A percentile compares a stretch with the other conserved stretches of the same genome.
Evolutionary conservation across 768 basidiomycete genomes (phyloP).

Genomic region (Infundibulicybe gibba): DNA sequence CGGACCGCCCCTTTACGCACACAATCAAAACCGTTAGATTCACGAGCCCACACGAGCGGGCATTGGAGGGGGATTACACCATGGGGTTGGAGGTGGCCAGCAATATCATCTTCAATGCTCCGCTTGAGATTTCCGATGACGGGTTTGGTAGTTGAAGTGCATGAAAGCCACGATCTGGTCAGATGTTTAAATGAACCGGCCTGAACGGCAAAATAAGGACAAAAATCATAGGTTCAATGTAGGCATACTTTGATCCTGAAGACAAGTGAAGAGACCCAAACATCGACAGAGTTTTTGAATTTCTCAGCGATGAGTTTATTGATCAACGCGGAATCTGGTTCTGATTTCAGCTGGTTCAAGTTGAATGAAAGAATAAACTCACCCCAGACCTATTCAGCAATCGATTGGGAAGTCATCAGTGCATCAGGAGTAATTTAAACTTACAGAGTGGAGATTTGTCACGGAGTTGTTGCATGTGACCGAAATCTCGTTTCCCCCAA

Average conservation of each 20-base stretch:
- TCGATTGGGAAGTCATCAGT: too few relatives aligned
- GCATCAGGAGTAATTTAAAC: slow-evolving; percentile 2
- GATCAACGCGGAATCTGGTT: slow-evolving; percentile 38
- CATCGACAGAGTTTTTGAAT: slow-evolving; percentile 29
- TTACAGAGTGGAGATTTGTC: slow-evolving; percentile 42
- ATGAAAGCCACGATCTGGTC: slow-evolving; percentile 33
- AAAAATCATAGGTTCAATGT: neutral
- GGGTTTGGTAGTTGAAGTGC: slow-evolving; percentile 31
- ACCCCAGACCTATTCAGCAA: slow-evolving; percentile 30
- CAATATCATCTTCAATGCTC: slow-evolving; percentile 27
- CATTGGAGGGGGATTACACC: slow-evolving; percentile 35
- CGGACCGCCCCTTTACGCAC: slow-evolving; percentile 15
- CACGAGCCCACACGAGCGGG: slow-evolving; percentile 45
- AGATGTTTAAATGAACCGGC: slow-evolving; percentile 25
- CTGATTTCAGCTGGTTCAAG: too few relatives aligned
- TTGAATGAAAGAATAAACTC: neutral
- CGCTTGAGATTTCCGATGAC: slow-evolving; percentile 9
- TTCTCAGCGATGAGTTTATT: slow-evolving; percentile 27
- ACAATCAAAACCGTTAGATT: slow-evolving; percentile 42
- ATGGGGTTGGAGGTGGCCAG: slow-evolving; percentile 19
- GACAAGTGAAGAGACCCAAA: slow-evolving; percentile 36
- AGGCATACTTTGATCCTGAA: slow-evolving; percentile 34
- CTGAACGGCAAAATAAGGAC: slow-evolving; percentile 13
- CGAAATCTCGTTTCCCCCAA: slow-evolving; percentile 41
- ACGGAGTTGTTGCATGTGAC: slow-evolving; percentile 33